Base-by-base conservation (phyloP, 164 flowering plant genomes). In the Buxus sempervirens region DNA sequence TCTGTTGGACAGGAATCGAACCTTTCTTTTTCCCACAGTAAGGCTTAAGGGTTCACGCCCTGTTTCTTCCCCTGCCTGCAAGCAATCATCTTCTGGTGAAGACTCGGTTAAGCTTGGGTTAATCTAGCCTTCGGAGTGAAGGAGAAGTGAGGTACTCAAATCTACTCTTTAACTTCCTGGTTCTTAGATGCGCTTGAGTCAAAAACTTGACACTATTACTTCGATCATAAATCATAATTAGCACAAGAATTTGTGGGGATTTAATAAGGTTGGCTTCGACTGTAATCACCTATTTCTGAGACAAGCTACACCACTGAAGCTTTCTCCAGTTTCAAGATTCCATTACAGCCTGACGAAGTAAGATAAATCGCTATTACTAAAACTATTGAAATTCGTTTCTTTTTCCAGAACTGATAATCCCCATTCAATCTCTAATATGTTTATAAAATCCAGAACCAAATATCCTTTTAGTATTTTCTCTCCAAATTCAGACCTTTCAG, bases 1-100 rank as follows among this genome's bases (percentile, higher is more conserved):
- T 59, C 64, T 38, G 49, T 65, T 62, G 72, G 70, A 64, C 77
- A 77, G 77, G 79, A 64, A 75, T 75, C 78, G 70, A 68, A 63
- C 23, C 56, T 62, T 62, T 60, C 68, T 63, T 72, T 69, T 69
- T 71, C 7, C 38, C 38, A 32, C 38, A 32, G 38, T 32, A 32
- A 3, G 38, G 5, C 38, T 32, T 32, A 32, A 32, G 5, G 5
- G 7, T 3, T 32, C 38, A 32, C 38, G 7, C 38, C 38, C 38
- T 32, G 7, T 32, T 66, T 68, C 25, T 24, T 54, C 9, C 45
- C 19, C 61, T 55, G 59, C 13, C 64, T 65, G 58, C 66, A 62
- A 25, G 54, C 20, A 62, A 62, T 55, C 68, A 57, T 4, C 58
- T 60, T 58, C n/a, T 28, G 41, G 2, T 36, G 45, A 70, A 63